Conservation (phyloP, 2,329 filamentous ascomycete species). For the Fusarium transvaalense region DNA sequence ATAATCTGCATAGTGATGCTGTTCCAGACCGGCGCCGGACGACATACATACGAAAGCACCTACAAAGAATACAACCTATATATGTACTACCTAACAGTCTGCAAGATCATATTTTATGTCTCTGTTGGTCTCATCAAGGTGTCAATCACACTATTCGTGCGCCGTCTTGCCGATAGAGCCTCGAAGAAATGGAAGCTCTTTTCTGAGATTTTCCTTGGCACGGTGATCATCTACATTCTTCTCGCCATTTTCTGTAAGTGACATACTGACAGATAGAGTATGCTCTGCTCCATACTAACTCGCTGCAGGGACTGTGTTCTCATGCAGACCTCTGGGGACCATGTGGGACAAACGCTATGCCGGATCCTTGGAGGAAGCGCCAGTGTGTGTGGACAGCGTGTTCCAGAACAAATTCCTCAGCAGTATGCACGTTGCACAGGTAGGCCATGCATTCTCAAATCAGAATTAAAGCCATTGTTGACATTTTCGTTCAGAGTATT, state of each 20-base stretch:
- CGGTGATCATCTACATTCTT: conserved; percentile 20
- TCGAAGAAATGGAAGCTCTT: conserved; percentile 22
- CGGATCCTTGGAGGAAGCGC: conserved; percentile 16
- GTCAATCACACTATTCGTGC: conserved; percentile 22
- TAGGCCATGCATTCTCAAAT: background rate
- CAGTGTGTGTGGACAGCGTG: conserved; percentile 7
- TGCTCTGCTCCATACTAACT: background rate
- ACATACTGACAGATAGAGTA: accelerated
- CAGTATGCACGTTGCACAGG: conserved; percentile 37
- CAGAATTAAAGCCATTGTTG: background rate
- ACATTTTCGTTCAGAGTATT: background rate
- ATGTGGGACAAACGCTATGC: conserved; percentile 26
- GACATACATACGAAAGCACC: conserved; percentile 23
- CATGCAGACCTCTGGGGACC: conserved; percentile 10
- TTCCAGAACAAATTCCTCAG: conserved; percentile 29
- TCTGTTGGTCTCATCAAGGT: conserved; percentile 27
- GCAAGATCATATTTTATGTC: conserved; percentile 23
- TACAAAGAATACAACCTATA: conserved; percentile 31
- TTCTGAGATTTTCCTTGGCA: conserved; percentile 25
- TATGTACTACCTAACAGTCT: conserved; percentile 15
- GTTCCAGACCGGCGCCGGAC: conserved; percentile 11
- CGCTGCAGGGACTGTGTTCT: conserved; percentile 8
- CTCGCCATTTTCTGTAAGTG: conserved; percentile 26
- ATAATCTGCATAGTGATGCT: conserved; percentile 25
- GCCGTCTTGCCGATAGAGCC: conserved; percentile 27